Conservation (phyloP, 1,284 basidiomycete genomes). For the Schizopora paradoxa region DNA sequence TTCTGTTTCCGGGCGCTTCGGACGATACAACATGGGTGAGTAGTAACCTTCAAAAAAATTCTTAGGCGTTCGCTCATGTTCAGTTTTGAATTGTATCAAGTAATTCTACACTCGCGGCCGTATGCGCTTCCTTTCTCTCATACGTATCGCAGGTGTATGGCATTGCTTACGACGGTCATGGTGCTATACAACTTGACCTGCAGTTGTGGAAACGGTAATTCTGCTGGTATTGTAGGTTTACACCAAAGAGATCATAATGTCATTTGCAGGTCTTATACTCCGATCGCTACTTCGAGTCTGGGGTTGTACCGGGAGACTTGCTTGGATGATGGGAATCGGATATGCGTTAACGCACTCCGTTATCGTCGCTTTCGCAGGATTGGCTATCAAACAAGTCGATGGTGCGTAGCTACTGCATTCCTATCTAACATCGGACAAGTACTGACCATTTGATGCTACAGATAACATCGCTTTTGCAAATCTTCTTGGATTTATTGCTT, state of each 20-base stretch:
- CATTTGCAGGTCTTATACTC: constrained; percentile 4
- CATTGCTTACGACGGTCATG: too few relatives aligned
- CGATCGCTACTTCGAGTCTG: not conserved
- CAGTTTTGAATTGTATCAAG: not conserved
- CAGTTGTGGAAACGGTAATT: constrained; percentile 5
- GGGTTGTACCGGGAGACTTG: not conserved
- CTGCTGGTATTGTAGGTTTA: not conserved
- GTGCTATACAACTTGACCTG: not conserved
- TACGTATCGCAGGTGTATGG: too few relatives aligned
- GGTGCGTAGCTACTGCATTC: too few relatives aligned
- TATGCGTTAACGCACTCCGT: constrained; percentile 2
- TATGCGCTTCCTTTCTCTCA: too few relatives aligned
- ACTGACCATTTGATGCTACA: too few relatives aligned
- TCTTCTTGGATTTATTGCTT: too few relatives aligned
- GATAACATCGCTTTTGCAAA: too few relatives aligned
- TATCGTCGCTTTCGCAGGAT: not conserved
- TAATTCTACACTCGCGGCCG: too few relatives aligned
- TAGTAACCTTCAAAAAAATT: not conserved
- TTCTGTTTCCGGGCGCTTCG: not conserved
- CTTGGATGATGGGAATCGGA: constrained; percentile 4
- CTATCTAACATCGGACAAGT: too few relatives aligned
- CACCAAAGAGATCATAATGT: not conserved
- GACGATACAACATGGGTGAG: not conserved
- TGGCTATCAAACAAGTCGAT: not conserved
- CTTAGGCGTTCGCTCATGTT: not conserved